Base-by-base conservation (phyloP, 2,329 filamentous ascomycete genomes). In the Phaeosphaeria sp. region DNA sequence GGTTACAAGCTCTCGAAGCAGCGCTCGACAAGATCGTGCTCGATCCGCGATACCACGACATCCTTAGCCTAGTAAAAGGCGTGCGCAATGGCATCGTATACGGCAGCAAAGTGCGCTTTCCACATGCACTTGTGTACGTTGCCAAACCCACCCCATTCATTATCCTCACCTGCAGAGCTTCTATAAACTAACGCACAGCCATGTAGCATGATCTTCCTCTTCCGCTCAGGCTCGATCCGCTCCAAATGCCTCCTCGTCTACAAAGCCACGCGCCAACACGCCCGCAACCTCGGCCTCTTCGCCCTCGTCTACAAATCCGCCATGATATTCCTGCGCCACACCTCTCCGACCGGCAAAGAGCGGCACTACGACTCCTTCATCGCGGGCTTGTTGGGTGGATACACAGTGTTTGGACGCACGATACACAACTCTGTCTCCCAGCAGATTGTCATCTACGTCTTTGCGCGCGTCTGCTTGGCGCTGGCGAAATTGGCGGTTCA, bases 371-470 rank as follows among this genome's bases (percentile, higher is more conserved):
- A 98, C 79, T 87, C 88, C 60, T 95, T 99, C 79, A 78, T 97
- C 59, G 91, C 92, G 11, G 95, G 95, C 7, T 81, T 97, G 7
- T 75, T 96, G 47, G 95, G 95, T 72, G 95, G 95, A 52, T 99
- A 98, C 83, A 80, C 92, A 60, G 92, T 98, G 62, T 99, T 99
- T 76, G 95, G 94, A 49, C 89, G 90, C 59, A 89, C 89, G 39
- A 83, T 83, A 75, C 88, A 92, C 72, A 90, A 89, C 60, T 90
- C 87, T 63, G 90, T 97, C 62, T 96, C 89, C 80, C 92, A 97
- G 82, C 94, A 99, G 83, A 99, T 99, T 75, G 93, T 97, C 77
- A 91, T 98, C 70, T 99, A 99, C 82, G 91, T 99, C 62, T 97
- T 97, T 74, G 95, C 95, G 48, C 89, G 95, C 65, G 95, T 97